These are phyloP conservation scores for Scenedesmus sp. DNA, from an alignment of 163 green algal species.

Conservation along the genomic window DNA sequence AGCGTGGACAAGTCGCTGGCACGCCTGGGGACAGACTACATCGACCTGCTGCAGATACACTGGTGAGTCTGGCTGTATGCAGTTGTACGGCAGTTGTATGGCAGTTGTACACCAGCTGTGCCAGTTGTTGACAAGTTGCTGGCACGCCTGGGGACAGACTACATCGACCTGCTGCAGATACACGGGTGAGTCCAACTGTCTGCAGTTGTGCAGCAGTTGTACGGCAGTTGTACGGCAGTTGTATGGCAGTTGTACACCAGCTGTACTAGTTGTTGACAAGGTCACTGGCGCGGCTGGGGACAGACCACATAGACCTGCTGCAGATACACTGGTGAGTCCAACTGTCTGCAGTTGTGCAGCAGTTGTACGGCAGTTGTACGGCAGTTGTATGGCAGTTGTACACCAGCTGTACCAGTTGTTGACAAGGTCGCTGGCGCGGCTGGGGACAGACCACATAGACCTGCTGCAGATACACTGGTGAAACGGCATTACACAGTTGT, in stretches of 20 bases:
- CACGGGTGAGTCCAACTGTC: conserved; percentile 6
- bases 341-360: background rate
- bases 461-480: conserved; percentile 69
- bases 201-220: no score
- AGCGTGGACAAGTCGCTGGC: conserved; percentile 81
- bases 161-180: conserved; percentile 87
- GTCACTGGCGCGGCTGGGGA: conserved; percentile 81
- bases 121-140: conserved; percentile 75
- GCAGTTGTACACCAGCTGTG: no score
- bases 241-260: no score
- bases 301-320: conserved; percentile 92
- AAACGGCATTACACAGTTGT: no score
- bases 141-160: conserved; percentile 82
- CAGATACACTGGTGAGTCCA: conserved; percentile 38
- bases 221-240: no score
- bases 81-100: background rate
- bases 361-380: no score
- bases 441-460: conserved; percentile 91
- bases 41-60: conserved; percentile 83
- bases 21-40: conserved; percentile 85
- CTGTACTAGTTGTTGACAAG: no score
- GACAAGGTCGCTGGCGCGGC: conserved; percentile 79
- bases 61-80: background rate
- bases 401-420: no score
- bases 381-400: background rate